Conservation (phyloP, 805 yeast genomes). For the Candida ipomoeae region DNA sequence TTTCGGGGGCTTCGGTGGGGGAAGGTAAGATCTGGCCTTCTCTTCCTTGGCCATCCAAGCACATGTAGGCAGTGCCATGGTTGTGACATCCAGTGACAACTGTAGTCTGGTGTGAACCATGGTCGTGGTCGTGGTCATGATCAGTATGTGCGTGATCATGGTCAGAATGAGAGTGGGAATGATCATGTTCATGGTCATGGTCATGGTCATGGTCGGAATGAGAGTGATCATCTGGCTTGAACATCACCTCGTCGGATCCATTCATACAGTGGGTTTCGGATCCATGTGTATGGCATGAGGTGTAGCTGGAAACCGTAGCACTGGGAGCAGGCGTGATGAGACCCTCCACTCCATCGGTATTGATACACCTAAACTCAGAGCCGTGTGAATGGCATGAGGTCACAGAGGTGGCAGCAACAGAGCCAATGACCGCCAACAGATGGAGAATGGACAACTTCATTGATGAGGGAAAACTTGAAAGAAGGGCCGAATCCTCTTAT, state of each 20-base stretch:
- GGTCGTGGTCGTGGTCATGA: background rate
- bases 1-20: background rate
- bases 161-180: background rate
- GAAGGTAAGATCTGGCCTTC: constrained; percentile 5
- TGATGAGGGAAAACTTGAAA: too few species aligned
- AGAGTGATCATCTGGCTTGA: background rate
- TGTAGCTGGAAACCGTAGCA: background rate
- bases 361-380: background rate
- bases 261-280: constrained; percentile 1
- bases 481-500: too few species aligned
- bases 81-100: constrained; percentile 5
- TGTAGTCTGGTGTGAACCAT: background rate
- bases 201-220: background rate
- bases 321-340: constrained; percentile 3
- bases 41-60: constrained; percentile 2
- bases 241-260: constrained; percentile 1
- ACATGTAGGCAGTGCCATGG: constrained; percentile 4
- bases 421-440: background rate
- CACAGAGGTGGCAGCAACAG: constrained; percentile 1
- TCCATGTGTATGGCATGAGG: constrained; percentile 6
- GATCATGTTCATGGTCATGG: background rate
- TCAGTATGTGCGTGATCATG: background rate
- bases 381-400: constrained; percentile 7
- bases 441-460: background rate
- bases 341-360: constrained; percentile 6